A percentile compares a stretch with the other conserved stretches of the same genome.
phyloP scores from a whole-genome alignment of 1,284 basidiomycete genomes.

The Ceraceosorus bombacis region DNA sequence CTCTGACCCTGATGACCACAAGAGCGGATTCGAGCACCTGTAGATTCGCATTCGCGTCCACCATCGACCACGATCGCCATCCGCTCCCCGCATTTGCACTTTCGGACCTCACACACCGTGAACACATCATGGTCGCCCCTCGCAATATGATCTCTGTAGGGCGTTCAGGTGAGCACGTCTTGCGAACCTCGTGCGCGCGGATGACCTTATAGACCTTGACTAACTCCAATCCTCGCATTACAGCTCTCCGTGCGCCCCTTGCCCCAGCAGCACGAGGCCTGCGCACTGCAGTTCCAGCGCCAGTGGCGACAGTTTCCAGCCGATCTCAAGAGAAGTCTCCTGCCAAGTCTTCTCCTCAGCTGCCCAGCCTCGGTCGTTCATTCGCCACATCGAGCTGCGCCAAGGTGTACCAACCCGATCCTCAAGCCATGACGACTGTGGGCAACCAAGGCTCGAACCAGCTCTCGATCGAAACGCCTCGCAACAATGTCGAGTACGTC shows the following conservation, averaged over 20 bases:
- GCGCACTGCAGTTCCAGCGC: neutral
- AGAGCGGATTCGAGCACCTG: too few relatives aligned
- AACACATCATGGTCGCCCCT: too few relatives aligned
- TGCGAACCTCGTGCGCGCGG: too few relatives aligned
- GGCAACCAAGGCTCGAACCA: slow-evolving; percentile 22
- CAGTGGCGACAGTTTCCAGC: neutral
- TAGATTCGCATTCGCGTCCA: too few relatives aligned
- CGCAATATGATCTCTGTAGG: too few relatives aligned
- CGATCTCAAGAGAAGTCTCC: neutral
- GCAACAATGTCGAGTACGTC: slow-evolving; percentile 90
- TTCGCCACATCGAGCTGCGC: neutral
- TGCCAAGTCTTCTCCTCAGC: neutral
- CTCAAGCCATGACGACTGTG: neutral
- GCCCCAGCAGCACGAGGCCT: neutral
- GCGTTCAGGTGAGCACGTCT: too few relatives aligned
- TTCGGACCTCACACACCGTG: too few relatives aligned
- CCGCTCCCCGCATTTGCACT: too few relatives aligned
- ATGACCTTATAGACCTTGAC: too few relatives aligned
- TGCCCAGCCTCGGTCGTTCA: neutral
- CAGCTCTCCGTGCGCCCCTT: neutral
- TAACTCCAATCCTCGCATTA: neutral
- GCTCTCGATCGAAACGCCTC: slow-evolving; percentile 70
- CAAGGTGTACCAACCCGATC: neutral
- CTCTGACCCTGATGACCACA: too few relatives aligned
- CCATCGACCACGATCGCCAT: too few relatives aligned